A percentile compares a stretch with the other conserved stretches of the same genome.
Conservation (phyloP, 1,139 yeast species). For the Yamadazyma buinensis region DNA sequence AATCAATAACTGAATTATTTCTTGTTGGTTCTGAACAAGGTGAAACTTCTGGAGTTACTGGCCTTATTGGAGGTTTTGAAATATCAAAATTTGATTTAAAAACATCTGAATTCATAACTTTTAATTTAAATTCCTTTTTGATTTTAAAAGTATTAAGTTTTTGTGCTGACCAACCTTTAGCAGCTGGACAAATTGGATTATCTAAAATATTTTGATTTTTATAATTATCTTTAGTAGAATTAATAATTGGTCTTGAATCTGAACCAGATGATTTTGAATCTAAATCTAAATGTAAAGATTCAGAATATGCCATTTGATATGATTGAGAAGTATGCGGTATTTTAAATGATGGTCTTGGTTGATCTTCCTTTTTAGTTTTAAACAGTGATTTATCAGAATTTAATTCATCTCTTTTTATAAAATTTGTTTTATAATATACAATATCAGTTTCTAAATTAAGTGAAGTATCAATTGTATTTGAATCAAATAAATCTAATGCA, state of each 20-base stretch:
- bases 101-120: slow-evolving; percentile 37
- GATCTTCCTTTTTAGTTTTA: slow-evolving; percentile 11
- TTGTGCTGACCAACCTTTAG: slow-evolving; percentile 38
- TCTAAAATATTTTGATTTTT: slow-evolving; percentile 14
- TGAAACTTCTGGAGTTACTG: slow-evolving; percentile 43
- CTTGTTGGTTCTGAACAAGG: slow-evolving; percentile 44
- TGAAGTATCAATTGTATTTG: slow-evolving; percentile 25
- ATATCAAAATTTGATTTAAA: slow-evolving; percentile 33
- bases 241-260: background rate
- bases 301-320: slow-evolving; percentile 7
- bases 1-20: slow-evolving; percentile 41
- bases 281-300: slow-evolving; percentile 4
- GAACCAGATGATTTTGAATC: background rate
- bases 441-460: slow-evolving; percentile 42
- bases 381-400: slow-evolving; percentile 6
- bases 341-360: slow-evolving; percentile 16
- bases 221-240: slow-evolving; percentile 10
- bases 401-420: slow-evolving; percentile 37
- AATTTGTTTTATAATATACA: slow-evolving; percentile 45
- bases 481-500: slow-evolving; percentile 27
- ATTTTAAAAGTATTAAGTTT: slow-evolving; percentile 25
- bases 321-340: slow-evolving; percentile 14
- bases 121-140: slow-evolving; percentile 33
- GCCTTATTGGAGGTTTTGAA: slow-evolving; percentile 29
- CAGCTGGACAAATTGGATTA: slow-evolving; percentile 36